Evolutionary conservation across 768 basidiomycete genomes (phyloP), one percentile per base, ranked within the genome.

Genomic region (Russula virescens): DNA sequence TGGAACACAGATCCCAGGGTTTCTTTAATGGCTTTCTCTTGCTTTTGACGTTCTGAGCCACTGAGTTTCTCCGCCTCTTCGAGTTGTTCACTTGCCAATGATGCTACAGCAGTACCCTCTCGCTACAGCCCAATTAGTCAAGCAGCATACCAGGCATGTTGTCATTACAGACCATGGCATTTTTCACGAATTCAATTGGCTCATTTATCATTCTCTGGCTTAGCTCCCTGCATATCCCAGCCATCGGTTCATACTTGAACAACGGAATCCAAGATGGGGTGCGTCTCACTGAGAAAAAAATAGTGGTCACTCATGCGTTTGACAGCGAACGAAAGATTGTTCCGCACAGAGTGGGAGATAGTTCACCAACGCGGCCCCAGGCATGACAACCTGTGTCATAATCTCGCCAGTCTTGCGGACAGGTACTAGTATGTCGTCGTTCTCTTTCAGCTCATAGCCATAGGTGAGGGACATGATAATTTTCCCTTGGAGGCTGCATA

Each of bases 251-350:
- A 26, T 62, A 65, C 3, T 49, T 56, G 14, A 61, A 11, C 42
- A 49, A 55, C 7, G 60, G 63, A 3, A 65, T 16, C 64, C 64
- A 62, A 11, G 55, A 38, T 28, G 64, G 64, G 18, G 57, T 25
- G 18, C 48, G 45, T 14, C 40, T 31, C 45, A 65, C 64, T 65
- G 6, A 11, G 6, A 18, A 18, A 18, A 18, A 25, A 10, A 49
- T 13, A n/a, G 6, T 8, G 2, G 18, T 64, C 26, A 48, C 31
- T 1, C 4, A 45, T 34, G 42, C 8, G 14, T 16, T 43, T 16
- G 42, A 13, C 8, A 11, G 11, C 1, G 26, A 5, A n/a, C 11
- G 28, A 6, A 2, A 11, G 11, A 14, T 18, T 38, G 5, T 38
- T 9, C 0, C 61, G 21, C n/a, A 65, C 64, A 42, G 9, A 63